Evolutionary conservation across 148 eudicot species (phyloP), one percentile per base, ranked within the genome.

Genomic region (Rhododendron griersonianum): DNA sequence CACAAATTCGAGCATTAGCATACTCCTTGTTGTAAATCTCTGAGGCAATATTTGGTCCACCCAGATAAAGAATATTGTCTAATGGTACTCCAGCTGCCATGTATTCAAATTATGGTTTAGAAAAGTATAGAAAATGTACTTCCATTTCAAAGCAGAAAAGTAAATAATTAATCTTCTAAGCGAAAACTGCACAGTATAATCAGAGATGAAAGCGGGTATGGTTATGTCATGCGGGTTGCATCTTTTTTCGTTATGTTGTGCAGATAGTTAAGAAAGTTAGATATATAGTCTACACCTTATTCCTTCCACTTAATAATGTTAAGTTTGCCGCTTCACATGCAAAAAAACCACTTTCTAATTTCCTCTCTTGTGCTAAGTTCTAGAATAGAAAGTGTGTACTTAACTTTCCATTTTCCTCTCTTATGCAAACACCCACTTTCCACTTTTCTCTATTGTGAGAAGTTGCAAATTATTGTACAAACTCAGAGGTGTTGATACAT

Each of bases 1-100:
- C 99, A 89, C 99, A 96, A 73, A 96, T 94, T 80, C 99, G 92
- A 81, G 99, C 99, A 92, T 96, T 96, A 19, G 98, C 99, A 87
- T 96, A 96, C 82, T 96, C 99, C 87, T 92, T 95, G 91, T 95
- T 92, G 87, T 96, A 96, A 83, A 96, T 95, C 83, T 96, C 99
- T 4, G 99, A 90, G 50, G 99, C 99, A 85, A 96, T 96, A 87
- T 96, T 96, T 23, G 99, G 99, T 86, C 99, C 99, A 45, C 99
- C 99, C 30, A 96, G 94, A 86, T 96, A 96, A 25, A 96, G 93
- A 85, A 96, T 95, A 86, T 96, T 95, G 87, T 96, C 99, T 81
- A 92, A 87, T 11, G 99, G 94, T 59, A 96, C 93, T 85, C 97
- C 94, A 82, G 98, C 99, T 96, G 93, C 88, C 84, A 91, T 65